Evolutionary conservation across 371 early-diverging fungal species (phyloP).

Genomic region (Syncephalastrum monosporum): DNA sequence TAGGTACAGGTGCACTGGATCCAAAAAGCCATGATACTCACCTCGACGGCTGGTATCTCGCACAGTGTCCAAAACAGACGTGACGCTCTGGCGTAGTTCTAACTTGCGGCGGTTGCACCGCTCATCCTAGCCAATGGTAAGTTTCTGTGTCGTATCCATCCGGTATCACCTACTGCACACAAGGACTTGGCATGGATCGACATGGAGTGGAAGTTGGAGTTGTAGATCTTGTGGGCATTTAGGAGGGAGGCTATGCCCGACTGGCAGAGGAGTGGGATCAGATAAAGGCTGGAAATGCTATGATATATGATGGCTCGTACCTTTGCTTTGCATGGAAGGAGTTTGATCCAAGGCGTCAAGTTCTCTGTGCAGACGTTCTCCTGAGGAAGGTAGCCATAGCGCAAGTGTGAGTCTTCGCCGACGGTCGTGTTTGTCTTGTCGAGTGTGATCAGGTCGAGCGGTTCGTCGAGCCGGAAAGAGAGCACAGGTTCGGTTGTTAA

Average conservation of each 20-base stretch:
- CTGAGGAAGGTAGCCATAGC: slow-evolving; percentile 82
- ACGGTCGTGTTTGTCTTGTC: slow-evolving; percentile 7
- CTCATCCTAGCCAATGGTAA: slow-evolving; percentile 18
- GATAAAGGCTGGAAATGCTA: no score
- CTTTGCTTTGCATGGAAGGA: slow-evolving; percentile 91
- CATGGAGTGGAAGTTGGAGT: slow-evolving; percentile 91
- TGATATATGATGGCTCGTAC: slow-evolving; percentile 22
- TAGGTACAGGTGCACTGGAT: background rate
- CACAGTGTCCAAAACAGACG: slow-evolving; percentile 75
- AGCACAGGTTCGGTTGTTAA: slow-evolving; percentile 70
- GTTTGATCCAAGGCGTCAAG: slow-evolving; percentile 94
- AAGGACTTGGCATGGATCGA: slow-evolving; percentile 61
- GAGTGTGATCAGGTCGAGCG: slow-evolving; percentile 3
- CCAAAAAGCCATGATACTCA: slow-evolving; percentile 8
- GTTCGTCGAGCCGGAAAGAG: slow-evolving; percentile 59
- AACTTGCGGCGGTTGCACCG: slow-evolving; percentile 25
- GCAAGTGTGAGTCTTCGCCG: slow-evolving; percentile 34
- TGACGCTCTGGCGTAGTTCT: slow-evolving; percentile 62
- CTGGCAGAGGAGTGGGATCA: slow-evolving; percentile 21
- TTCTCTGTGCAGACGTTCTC: slow-evolving; percentile 98
- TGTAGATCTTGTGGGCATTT: slow-evolving; percentile 87
- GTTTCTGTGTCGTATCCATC: background rate
- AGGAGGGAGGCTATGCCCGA: slow-evolving; percentile 84
- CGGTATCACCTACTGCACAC: slow-evolving; percentile 46
- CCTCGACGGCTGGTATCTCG: slow-evolving; percentile 57